Evolutionary conservation across 257 asterid species (phyloP), one percentile per base, ranked within the genome.

Genomic region (Nyctanthes arbortristis): DNA sequence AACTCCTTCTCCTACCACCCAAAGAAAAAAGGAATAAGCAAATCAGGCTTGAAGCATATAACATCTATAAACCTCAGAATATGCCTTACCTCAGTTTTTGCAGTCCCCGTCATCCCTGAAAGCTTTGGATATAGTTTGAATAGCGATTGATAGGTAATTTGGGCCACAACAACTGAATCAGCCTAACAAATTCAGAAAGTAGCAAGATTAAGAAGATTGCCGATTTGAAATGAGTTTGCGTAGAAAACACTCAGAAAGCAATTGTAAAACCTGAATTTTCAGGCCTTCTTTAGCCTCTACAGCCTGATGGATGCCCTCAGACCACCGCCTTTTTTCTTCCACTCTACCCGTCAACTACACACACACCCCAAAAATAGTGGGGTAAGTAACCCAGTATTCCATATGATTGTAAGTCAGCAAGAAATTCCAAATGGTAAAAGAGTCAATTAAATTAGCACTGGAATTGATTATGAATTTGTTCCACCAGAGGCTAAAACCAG

Each of bases 91-190:
- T 94, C 99, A 34, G 99, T 91, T 84, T 94, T 94, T 64, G 99
- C 97, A 59, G 99, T 94, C 65, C 99, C 99, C 24, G 97, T 94
- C 99, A 94, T 94, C 79, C 99, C 97, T 10, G 97, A 88, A 68
- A 94, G 97, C 90, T 88, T 91, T 22, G 99, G 99, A 75, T 85
- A 94, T 56, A 94, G 87, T 80, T 94, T 94, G 80, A 91, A 94
- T 47, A 94, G 87, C 63, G 99, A 94, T 69, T 94, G 99, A 72
- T 94, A 91, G 31, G 99, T 94, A 70, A 94, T 89, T 94, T 94
- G 99, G 55, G 99, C 99, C 78, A 91, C 96, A 61, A 91, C 99
- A 78, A 89, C 95, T 62, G 97, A 86, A 78, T 89, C 99, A 73
- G 96, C 95, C 97, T 93, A 75, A 58, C 57, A 78, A 77, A 62